Conservation (phyloP, 345 rosid genomes). For the Citrus inodora region DNA sequence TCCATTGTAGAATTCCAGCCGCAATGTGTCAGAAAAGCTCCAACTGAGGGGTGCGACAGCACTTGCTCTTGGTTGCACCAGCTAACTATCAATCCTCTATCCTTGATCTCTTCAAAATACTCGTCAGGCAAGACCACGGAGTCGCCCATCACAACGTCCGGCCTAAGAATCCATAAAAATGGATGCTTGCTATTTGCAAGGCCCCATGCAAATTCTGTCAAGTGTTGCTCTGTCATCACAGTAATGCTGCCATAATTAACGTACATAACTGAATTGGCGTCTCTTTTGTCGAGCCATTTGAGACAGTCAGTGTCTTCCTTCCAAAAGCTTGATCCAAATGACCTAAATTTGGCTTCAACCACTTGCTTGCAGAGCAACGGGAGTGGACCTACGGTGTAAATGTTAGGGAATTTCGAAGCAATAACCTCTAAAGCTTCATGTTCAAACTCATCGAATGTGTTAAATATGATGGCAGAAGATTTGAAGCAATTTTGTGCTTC, state of each 20-base stretch:
- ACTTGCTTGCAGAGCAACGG: slow-evolving; percentile 9
- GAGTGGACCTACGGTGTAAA: slow-evolving; percentile 25
- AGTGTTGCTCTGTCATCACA: slow-evolving; percentile 11
- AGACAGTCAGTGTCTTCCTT: slow-evolving; percentile 22
- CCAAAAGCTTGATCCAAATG: slow-evolving; percentile 17
- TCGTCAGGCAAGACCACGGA: background rate
- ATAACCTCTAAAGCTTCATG: slow-evolving; percentile 15
- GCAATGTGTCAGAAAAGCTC: slow-evolving; percentile 23
- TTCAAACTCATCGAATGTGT: slow-evolving; percentile 26
- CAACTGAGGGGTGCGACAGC: slow-evolving; percentile 18
- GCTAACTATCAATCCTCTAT: slow-evolving; percentile 8
- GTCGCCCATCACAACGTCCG: slow-evolving; percentile 22
- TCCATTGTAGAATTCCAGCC: slow-evolving; percentile 22
- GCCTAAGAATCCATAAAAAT: slow-evolving; percentile 28
- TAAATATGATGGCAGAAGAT: slow-evolving; percentile 21
- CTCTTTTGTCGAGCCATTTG: slow-evolving; percentile 18
- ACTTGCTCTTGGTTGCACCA: background rate
- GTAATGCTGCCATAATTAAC: slow-evolving; percentile 27
- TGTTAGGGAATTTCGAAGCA: slow-evolving; percentile 13
- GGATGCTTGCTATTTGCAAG: slow-evolving; percentile 23
- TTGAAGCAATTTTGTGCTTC: slow-evolving; percentile 10
- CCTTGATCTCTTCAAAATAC: slow-evolving; percentile 14
- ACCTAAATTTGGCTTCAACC: background rate
- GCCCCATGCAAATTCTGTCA: slow-evolving; percentile 28
- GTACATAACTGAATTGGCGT: slow-evolving; percentile 20